Conservation (phyloP, 1,284 basidiomycete genomes). For the Austropuccinia psidii region DNA sequence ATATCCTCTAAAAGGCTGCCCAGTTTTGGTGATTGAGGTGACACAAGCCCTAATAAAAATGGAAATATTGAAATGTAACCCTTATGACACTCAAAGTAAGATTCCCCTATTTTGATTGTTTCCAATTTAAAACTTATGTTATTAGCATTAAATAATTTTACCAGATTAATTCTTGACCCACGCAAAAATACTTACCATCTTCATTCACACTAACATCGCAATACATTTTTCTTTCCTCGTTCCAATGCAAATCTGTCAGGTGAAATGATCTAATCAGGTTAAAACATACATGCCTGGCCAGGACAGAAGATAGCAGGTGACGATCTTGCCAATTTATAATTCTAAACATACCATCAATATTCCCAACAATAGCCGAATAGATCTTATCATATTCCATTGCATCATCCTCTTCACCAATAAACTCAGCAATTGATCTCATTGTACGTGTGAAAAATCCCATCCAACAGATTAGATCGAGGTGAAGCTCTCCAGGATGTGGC, state of each 20-base stretch:
- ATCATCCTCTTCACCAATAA: slow-evolving; percentile 73
- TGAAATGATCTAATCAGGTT: not conserved
- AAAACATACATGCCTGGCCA: not conserved
- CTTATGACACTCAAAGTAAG: slow-evolving; percentile 76
- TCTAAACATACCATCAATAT: slow-evolving; percentile 68
- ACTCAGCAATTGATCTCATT: slow-evolving; percentile 75
- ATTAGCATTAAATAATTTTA: not conserved
- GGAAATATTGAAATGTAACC: slow-evolving; percentile 92
- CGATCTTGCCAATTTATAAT: no score
- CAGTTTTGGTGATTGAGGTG: slow-evolving; percentile 66
- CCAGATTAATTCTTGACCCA: not conserved
- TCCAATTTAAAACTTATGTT: not conserved
- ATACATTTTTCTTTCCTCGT: slow-evolving; percentile 76
- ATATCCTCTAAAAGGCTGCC: slow-evolving; percentile 70
- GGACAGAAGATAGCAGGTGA: not conserved
- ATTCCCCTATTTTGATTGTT: slow-evolving; percentile 61
- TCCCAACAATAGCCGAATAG: slow-evolving; percentile 68
- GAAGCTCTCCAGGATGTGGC: slow-evolving; percentile 81
- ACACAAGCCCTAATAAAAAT: slow-evolving; percentile 70
- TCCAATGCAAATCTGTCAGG: slow-evolving; percentile 78
- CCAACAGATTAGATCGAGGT: slow-evolving; percentile 86
- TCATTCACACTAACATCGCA: slow-evolving; percentile 78
- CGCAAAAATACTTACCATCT: slow-evolving; percentile 56
- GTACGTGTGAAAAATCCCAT: slow-evolving; percentile 87
- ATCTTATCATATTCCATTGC: slow-evolving; percentile 64